phyloP scores from a whole-genome alignment of 2,329 filamentous ascomycete species.

The Monosporascus sp. region DNA sequence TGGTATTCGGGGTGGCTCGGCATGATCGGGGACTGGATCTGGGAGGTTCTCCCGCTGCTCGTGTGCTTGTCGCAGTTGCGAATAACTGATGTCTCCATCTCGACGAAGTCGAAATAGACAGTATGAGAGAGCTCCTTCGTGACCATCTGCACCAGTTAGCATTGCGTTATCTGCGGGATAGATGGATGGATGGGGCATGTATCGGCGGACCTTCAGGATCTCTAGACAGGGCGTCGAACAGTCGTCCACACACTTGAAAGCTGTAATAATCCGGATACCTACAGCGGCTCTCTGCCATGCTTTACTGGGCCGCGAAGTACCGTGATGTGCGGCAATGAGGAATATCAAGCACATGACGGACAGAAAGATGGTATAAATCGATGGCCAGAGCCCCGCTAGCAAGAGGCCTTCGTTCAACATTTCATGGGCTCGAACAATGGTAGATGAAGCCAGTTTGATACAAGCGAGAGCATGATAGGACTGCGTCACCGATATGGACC shows the following conservation, averaged over 20 bases:
- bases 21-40: not conserved
- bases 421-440: slow-evolving; percentile 1
- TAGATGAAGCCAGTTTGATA: slow-evolving; percentile 3
- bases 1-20: not conserved
- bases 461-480: slow-evolving; percentile 5
- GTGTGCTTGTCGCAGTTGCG: not conserved
- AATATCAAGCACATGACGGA: slow-evolving; percentile 5
- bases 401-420: not conserved
- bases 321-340: slow-evolving; percentile 4
- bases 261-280: slow-evolving; percentile 4
- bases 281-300: slow-evolving; percentile 3
- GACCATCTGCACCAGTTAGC: slow-evolving; percentile 3
- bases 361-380: slow-evolving; percentile 5
- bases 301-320: slow-evolving; percentile 1
- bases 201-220: slow-evolving; percentile 1
- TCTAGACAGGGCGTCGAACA: slow-evolving; percentile 2
- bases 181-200: not conserved
- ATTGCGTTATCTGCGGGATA: not conserved
- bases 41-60: not conserved
- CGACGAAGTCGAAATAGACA: slow-evolving; percentile 3
- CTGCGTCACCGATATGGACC: slow-evolving; percentile 2
- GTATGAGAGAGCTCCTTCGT: slow-evolving; percentile 4
- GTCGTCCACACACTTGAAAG: slow-evolving; percentile 1
- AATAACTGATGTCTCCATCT: slow-evolving; percentile 2
- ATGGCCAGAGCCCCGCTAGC: slow-evolving; percentile 1